Evolutionary conservation across 2,329 filamentous ascomycete genomes (phyloP).

Genomic region (Ophiocordyceps camponoti-floridani): DNA sequence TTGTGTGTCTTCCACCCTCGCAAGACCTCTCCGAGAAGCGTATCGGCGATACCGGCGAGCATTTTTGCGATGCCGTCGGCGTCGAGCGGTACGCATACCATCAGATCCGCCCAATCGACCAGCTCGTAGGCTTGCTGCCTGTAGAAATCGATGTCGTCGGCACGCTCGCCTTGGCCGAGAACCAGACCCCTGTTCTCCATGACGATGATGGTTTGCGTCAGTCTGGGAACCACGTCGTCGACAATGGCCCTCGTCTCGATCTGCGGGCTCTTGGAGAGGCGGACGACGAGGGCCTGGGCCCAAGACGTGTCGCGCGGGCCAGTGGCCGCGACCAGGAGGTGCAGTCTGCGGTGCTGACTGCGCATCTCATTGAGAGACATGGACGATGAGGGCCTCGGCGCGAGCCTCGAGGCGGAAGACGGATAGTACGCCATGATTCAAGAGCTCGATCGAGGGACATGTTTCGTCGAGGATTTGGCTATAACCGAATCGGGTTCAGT

Average conservation of each 20-base stretch:
- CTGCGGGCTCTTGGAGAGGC: slow-evolving; percentile 45
- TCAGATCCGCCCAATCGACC: slow-evolving; percentile 73
- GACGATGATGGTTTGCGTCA: slow-evolving; percentile 44
- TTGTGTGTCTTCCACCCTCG: slow-evolving; percentile 79
- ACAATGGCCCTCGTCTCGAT: slow-evolving; percentile 45
- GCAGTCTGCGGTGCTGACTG: slow-evolving; percentile 27
- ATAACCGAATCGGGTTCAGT: not conserved
- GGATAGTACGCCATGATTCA: slow-evolving; percentile 15
- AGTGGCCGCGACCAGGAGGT: slow-evolving; percentile 47
- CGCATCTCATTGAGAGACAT: slow-evolving; percentile 19
- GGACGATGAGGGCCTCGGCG: slow-evolving; percentile 13
- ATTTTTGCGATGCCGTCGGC: slow-evolving; percentile 75
- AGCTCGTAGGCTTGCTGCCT: slow-evolving; percentile 41
- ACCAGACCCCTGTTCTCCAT: slow-evolving; percentile 33
- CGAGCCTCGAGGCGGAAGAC: slow-evolving; percentile 14
- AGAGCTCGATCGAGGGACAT: slow-evolving; percentile 11
- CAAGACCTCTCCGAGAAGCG: slow-evolving; percentile 61
- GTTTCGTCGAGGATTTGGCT: slow-evolving; percentile 1
- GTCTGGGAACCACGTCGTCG: slow-evolving; percentile 44
- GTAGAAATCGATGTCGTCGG: slow-evolving; percentile 33
- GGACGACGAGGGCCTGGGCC: slow-evolving; percentile 46
- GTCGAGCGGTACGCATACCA: slow-evolving; percentile 71
- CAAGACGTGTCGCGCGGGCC: slow-evolving; percentile 47
- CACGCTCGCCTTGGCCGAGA: slow-evolving; percentile 13
- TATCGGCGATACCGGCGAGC: slow-evolving; percentile 70